Evolutionary conservation across 805 yeast genomes (phyloP).

Genomic region (Brettanomyces bruxellensis): DNA sequence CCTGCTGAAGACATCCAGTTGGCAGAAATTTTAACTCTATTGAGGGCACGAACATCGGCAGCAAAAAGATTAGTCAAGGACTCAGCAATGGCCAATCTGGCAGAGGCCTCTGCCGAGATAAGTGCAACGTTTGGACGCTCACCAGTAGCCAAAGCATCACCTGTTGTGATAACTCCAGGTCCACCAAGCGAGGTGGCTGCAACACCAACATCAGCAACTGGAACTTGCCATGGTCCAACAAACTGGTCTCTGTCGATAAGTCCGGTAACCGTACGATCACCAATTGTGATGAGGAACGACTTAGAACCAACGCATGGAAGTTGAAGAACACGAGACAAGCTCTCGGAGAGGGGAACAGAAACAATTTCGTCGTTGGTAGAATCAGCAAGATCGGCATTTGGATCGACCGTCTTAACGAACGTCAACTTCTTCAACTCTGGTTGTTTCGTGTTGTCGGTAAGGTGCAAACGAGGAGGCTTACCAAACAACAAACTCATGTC

Average conservation of each 20-base stretch:
- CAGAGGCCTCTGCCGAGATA: conserved; percentile 82
- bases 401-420: conserved; percentile 19
- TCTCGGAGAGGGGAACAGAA: conserved; percentile 52
- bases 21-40: conserved; percentile 80
- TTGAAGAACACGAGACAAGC: conserved; percentile 62
- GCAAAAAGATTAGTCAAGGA: conserved; percentile 82
- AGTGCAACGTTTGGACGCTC: conserved; percentile 90
- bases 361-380: conserved; percentile 69
- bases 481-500: conserved; percentile 95
- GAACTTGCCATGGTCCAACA: conserved; percentile 99
- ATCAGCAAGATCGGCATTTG: conserved; percentile 33
- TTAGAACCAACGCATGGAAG: conserved; percentile 95
- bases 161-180: conserved; percentile 50
- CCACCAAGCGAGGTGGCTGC: conserved; percentile 86
- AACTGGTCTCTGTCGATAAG: conserved; percentile 94
- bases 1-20: conserved; percentile 99
- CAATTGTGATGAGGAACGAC: conserved; percentile 91
- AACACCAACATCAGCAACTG: conserved; percentile 97
- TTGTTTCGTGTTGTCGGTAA: conserved; percentile 57
- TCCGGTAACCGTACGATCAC: conserved; percentile 97
- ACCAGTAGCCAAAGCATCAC: conserved; percentile 97
- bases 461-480: conserved; percentile 92
- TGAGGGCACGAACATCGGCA: conserved; percentile 72
- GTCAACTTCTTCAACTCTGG: conserved; percentile 36
- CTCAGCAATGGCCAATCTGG: conserved; percentile 94